phyloP scores from a whole-genome alignment of 768 basidiomycete species.

The Boletus vinaceobasis region DNA sequence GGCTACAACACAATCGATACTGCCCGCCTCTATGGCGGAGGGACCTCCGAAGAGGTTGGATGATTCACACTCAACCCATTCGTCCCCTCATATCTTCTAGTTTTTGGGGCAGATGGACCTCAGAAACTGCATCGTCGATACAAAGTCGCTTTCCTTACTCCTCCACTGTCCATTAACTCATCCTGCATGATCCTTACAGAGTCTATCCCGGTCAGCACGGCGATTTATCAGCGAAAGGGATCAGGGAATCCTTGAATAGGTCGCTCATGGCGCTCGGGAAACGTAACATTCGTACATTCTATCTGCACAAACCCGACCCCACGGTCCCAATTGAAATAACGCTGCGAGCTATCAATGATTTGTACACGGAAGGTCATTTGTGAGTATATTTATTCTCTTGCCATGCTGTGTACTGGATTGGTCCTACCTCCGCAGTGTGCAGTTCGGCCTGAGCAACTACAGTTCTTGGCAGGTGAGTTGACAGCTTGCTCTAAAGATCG shows the following conservation, averaged over 20 bases:
- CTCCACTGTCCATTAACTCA: neutral
- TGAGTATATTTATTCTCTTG: conserved; percentile 23
- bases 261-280: conserved; percentile 10
- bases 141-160: conserved; percentile 11
- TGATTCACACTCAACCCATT: neutral
- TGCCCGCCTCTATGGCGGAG: conserved; percentile 19
- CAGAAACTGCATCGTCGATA: conserved; percentile 10
- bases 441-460: conserved; percentile 18
- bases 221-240: conserved; percentile 3
- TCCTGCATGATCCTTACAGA: neutral
- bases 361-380: conserved; percentile 52
- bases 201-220: conserved; percentile 6
- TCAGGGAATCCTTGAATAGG: conserved; percentile 13
- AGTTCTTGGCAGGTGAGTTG: conserved; percentile 34
- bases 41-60: conserved; percentile 23
- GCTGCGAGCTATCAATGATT: conserved; percentile 41
- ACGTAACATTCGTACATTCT: conserved; percentile 22
- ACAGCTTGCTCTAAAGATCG: neutral
- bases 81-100: neutral
- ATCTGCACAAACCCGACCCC: conserved; percentile 47
- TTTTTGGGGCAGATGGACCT: conserved; percentile 16
- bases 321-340: conserved; percentile 45
- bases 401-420: neutral
- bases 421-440: neutral
- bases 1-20: conserved; percentile 23